Evolutionary conservation across 345 rosid genomes (phyloP).

Genomic region (Tarenaya hassleriana): DNA sequence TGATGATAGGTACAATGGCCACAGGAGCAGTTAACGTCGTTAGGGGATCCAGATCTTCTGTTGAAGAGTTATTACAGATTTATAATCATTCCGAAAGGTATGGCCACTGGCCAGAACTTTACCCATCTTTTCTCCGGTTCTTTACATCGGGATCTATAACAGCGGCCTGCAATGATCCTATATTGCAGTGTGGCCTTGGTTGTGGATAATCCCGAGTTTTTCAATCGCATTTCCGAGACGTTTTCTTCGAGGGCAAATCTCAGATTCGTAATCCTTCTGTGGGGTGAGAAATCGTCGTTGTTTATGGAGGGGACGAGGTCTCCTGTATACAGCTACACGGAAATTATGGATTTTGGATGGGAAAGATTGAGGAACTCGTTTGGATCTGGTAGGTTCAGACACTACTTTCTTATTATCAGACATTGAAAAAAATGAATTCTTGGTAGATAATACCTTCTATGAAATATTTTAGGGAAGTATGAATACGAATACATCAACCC

Average conservation of each 20-base stretch:
- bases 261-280: slow-evolving; percentile 70
- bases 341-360: slow-evolving; percentile 58
- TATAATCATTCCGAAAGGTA: slow-evolving; percentile 94
- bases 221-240: slow-evolving; percentile 57
- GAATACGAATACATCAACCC: slow-evolving; percentile 49
- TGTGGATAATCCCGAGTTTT: slow-evolving; percentile 81
- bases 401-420: too few relatives aligned
- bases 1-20: slow-evolving; percentile 72
- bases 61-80: slow-evolving; percentile 79
- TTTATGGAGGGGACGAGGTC: slow-evolving; percentile 30
- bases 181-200: slow-evolving; percentile 75
- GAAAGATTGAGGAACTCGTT: slow-evolving; percentile 44
- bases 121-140: background rate
- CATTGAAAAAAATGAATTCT: too few relatives aligned
- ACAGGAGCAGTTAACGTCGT: slow-evolving; percentile 92
- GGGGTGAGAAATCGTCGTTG: slow-evolving; percentile 70
- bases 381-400: slow-evolving; percentile 55
- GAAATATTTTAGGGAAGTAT: slow-evolving; percentile 42
- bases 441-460: background rate
- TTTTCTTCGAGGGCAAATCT: slow-evolving; percentile 48
- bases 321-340: slow-evolving; percentile 58
- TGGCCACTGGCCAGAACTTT: slow-evolving; percentile 10
- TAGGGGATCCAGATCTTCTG: slow-evolving; percentile 84
- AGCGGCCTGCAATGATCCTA: slow-evolving; percentile 23
- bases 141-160: slow-evolving; percentile 1